These are phyloP conservation scores for Yamadazyma sp. DNA, from an alignment of 1,139 yeast genomes.

Conservation along the genomic window DNA sequence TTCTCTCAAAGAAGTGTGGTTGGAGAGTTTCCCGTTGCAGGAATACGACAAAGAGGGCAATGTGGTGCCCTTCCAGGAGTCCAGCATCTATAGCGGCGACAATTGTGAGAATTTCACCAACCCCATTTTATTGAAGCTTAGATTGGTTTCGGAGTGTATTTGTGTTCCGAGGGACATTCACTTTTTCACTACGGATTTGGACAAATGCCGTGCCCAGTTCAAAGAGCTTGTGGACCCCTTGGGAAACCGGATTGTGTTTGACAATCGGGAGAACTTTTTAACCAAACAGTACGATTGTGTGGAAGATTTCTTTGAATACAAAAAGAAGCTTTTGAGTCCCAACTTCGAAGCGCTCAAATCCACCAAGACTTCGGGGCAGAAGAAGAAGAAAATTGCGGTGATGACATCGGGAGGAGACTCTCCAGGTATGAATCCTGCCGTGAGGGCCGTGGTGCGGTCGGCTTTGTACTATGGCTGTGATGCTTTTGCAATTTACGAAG, in stretches of 20 bases:
- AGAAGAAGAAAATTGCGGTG: conserved; percentile 62
- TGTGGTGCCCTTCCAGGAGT: conserved; percentile 60
- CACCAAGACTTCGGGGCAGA: not conserved
- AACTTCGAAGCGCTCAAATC: not conserved
- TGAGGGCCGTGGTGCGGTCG: conserved; percentile 75
- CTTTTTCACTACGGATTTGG: conserved; percentile 54
- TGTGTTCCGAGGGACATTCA: conserved; percentile 31
- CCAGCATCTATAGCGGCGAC: conserved; percentile 54
- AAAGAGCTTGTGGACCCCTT: conserved; percentile 14
- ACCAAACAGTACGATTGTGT: conserved; percentile 7
- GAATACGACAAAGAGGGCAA: conserved; percentile 46
- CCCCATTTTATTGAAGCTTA: conserved; percentile 51
- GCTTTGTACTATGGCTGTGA: conserved; percentile 72
- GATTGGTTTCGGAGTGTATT: conserved; percentile 40
- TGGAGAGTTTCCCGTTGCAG: conserved; percentile 65
- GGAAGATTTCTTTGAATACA: conserved; percentile 12
- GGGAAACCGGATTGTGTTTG: conserved; percentile 14
- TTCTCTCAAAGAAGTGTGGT: conserved; percentile 68
- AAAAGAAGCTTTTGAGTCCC: conserved; percentile 7
- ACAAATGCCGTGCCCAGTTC: conserved; percentile 35
- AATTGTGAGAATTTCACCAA: conserved; percentile 26
- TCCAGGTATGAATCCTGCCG: conserved; percentile 84
- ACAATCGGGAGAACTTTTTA: conserved; percentile 7
- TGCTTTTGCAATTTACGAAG: conserved; percentile 73
- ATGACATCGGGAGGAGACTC: conserved; percentile 91